Base-by-base conservation (phyloP, 73 alveolate species). In the Stentor roeselii region DNA sequence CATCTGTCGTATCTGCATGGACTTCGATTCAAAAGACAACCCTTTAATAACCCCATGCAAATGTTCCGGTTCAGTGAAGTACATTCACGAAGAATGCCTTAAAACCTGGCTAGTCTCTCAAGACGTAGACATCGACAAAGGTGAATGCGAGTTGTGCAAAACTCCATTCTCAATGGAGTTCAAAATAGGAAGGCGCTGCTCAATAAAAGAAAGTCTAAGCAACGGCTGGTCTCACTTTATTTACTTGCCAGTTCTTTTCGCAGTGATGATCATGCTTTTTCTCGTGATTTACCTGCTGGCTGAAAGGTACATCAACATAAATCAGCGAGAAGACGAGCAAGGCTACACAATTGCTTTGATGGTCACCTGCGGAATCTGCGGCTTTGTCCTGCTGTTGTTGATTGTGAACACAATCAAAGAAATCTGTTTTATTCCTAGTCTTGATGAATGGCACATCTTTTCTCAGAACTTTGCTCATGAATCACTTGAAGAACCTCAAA, bases 61-160 rank as follows among this genome's bases (percentile, higher is more conserved):
- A 58, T 94, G 98, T 82, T 89, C 98, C 0, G 98, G 98, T 11
- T 83, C 97, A 40, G 93, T 94, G 96, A 87, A 87, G 86, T 86
- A 84, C 82, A 90, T 94, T 14, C 98, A 94, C 86, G 82, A 92
- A 58, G 83, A 87, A 40, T 94, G 98, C 87, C 83, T 94, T 76
- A 90, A 90, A 83, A 93, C 93, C 74, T 94, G 98, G 97, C 84
- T 94, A 37, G 75, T 85, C 59, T 88, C 93, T 31, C 76, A 91
- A 60, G 84, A 90, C 36, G 87, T 89, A 42, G 90, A 83, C 41
- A 86, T 89, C 78, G 88, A 86, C 4, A 80, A 85, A 15, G 91
- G 84, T 15, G 67, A 94, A 82, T 94, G 98, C 84, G 98, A 94
- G 78, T 90, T 94, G 59, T 94, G 98, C 84, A 92, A 92, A 83